Base-by-base conservation (phyloP, 176 grass and related monocot genomes). In the Miscanthus lutarioriparius region DNA sequence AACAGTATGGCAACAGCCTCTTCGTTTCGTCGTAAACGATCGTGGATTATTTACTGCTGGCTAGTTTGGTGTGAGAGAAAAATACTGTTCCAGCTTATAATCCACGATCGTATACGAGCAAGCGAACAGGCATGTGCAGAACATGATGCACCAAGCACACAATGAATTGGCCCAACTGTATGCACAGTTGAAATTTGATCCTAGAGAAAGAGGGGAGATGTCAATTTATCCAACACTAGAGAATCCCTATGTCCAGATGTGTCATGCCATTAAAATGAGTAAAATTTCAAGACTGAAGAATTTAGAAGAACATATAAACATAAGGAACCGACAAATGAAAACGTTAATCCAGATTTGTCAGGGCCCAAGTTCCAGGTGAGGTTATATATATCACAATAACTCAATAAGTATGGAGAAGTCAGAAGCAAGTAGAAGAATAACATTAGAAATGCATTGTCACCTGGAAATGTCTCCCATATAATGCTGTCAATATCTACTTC, bases 271-370 rank as follows among this genome's bases (percentile, higher is more conserved):
- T 10, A 74, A 64, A 74, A 80, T 6, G 68, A 71, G n/a, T 12
- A 59, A 59, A 53, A 13, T 56, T 6, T 70, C 19, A 68, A 44
- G n/a, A 40, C 70, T 72, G 70, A 27, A 75, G 4, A 84, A 66
- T 32, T 49, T 13, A 25, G 74, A 76, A 72, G 26, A 58, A 39
- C 49, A 20, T 44, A 25, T 75, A 67, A 49, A 39, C 22, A 74
- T 36, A 76, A 65, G 13, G 39, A 64, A 65, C 58, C 58, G 36
- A 36, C 27, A 84, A 64, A 84, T 66, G 22, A 53, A 76, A 64
- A 12, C 3, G 10, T 53, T 39, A 76, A 20, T 70, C 27, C 19
- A 36, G 20, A 81, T 27, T 32, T 54, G 27, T 41, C 70, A 16
- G 32, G 80, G 20, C 47, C 65, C 30, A 23, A 58, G 65, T 48